Percentiles rank a stretch among this genome's conserved stretches.
These are phyloP conservation scores for Stevia rebaudiana DNA, from an alignment of 140 eudicot genomes.

Conservation along the genomic window DNA sequence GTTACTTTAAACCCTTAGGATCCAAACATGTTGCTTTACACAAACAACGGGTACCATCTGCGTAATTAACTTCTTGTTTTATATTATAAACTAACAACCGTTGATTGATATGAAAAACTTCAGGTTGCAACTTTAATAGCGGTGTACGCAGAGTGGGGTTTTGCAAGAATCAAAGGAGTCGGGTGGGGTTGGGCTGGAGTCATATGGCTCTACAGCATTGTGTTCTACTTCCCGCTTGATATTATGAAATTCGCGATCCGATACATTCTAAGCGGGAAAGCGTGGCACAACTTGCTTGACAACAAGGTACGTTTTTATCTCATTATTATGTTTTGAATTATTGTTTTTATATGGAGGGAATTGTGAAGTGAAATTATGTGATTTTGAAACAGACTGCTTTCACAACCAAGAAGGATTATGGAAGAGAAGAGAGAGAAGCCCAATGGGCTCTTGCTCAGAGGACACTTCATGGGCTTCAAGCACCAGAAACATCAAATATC, in stretches of 20 bases:
- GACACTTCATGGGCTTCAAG: conserved; percentile 71
- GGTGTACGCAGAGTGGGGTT: conserved; percentile 54
- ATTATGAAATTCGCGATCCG: conserved; percentile 54
- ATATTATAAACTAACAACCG: background rate
- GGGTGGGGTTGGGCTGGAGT: conserved; percentile 91
- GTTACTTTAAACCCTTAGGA: too few species aligned
- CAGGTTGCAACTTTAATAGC: conserved; percentile 72
- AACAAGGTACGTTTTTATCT: conserved; percentile 54
- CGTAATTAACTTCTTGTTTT: too few species aligned
- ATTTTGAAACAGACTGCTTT: conserved; percentile 56
- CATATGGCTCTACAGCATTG: conserved; percentile 61
- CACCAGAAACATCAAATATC: conserved; percentile 51
- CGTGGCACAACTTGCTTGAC: conserved; percentile 61
- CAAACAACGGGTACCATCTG: too few species aligned
- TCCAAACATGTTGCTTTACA: too few species aligned
- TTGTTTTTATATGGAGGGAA: too few species aligned
- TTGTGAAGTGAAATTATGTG: background rate
- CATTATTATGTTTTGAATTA: too few species aligned
- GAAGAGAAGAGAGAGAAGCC: conserved; percentile 72
- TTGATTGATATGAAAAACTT: background rate
- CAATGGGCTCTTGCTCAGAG: conserved; percentile 86
- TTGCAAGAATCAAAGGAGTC: conserved; percentile 53
- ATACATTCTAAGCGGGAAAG: conserved; percentile 58
- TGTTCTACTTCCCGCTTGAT: conserved; percentile 60
- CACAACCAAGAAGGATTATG: conserved; percentile 65